These are phyloP conservation scores for Naematelia aurantialba DNA, from an alignment of 768 basidiomycete genomes.

Conservation along the genomic window DNA sequence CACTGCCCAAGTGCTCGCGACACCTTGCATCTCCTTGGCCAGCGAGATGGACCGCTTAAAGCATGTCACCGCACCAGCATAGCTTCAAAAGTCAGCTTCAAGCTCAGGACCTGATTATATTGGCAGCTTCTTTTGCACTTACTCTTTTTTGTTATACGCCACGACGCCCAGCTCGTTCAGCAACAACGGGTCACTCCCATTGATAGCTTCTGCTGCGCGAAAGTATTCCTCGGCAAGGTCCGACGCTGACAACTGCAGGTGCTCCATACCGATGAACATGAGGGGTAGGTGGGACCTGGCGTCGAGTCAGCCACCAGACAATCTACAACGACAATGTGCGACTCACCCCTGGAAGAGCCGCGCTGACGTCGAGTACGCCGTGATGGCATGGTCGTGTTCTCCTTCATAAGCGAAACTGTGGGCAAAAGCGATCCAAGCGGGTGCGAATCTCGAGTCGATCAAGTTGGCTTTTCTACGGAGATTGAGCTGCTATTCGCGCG, in stretches of 20 bases:
- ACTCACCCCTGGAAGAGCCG: constrained; percentile 86
- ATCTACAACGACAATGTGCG: neutral
- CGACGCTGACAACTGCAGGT: constrained; percentile 81
- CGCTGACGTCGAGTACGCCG: constrained; percentile 94
- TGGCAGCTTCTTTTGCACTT: too few relatives aligned
- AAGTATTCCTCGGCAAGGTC: constrained; percentile 82
- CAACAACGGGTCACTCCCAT: constrained; percentile 80
- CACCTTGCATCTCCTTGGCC: constrained; percentile 78
- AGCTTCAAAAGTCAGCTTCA: constrained; percentile 56
- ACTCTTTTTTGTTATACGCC: constrained; percentile 82
- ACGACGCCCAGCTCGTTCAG: constrained; percentile 91
- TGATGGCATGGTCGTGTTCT: constrained; percentile 97
- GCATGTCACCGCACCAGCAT: constrained; percentile 63
- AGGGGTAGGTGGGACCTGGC: constrained; percentile 87
- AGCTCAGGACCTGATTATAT: neutral
- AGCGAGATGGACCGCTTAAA: constrained; percentile 75
- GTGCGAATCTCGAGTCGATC: constrained; percentile 93
- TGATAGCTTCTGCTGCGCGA: constrained; percentile 70
- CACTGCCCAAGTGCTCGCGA: constrained; percentile 77
- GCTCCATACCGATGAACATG: constrained; percentile 97
- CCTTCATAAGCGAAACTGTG: constrained; percentile 96
- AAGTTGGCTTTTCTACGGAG: constrained; percentile 78
- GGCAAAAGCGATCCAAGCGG: constrained; percentile 96
- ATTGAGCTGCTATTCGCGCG: constrained; percentile 3
- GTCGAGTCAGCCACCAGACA: neutral